Evolutionary conservation across 2,329 filamentous ascomycete genomes (phyloP), one percentile per base, ranked within the genome.

Genomic region (Epichloe sylvatica): DNA sequence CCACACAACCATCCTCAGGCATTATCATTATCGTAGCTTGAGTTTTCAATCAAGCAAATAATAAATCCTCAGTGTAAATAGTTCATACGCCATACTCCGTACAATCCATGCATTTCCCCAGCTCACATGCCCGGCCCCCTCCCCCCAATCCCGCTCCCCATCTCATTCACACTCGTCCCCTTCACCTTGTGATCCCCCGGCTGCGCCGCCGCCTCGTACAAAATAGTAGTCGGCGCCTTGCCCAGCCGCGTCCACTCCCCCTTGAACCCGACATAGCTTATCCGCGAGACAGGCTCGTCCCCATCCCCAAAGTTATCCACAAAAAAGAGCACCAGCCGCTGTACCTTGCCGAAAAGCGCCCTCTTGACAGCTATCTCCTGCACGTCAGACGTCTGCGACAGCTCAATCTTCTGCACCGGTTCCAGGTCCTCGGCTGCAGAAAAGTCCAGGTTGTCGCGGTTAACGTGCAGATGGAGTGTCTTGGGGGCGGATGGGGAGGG

Each of bases 121-220:
- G 21, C 17, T 56, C 55, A 68, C 34, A 60, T 51, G 0, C 67
- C 67, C 42, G 62, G 61, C 8, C 66, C 62, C 25, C 66, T 58
- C 3, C 70, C 2, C 2, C 76, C 75, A 58, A 81, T 71, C 1
- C 70, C 69, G 51, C 72, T 73, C 0, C 76, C 77, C 67, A 81
- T 72, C 63, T 73, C 67, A 56, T 77, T 78, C 41, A 73, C 63
- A 42, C 59, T 65, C 45, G 73, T 73, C 7, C 78, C 78, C 69
- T 79, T 81, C 21, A 83, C 23, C 68, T 76, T 78, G 69, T 98
- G 92, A 69, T 98, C 92, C 44, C 78, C 78, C 12, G 91, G 92
- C 65, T 96, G 95, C 36, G 92, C 84, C 25, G 91, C 91, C 17
- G 89, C 85, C 75, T 98, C 92, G 66, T 97, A 98, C 53, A 95